phyloP scores from a whole-genome alignment of 805 yeast species.

The Aciculoconidium aculeatum region DNA sequence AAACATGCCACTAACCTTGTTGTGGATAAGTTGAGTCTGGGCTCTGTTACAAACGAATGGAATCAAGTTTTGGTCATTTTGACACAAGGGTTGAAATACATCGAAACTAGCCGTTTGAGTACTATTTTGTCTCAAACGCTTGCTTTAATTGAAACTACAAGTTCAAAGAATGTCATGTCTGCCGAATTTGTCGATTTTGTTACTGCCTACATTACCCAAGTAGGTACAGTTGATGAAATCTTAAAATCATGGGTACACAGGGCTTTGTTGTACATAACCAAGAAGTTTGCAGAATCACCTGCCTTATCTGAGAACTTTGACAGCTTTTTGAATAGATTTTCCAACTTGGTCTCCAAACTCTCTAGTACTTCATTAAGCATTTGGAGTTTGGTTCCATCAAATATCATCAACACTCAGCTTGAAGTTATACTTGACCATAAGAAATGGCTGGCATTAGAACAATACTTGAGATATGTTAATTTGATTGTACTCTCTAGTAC shows the following conservation, averaged over 20 bases:
- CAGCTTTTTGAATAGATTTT: conserved; percentile 20
- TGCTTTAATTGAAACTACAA: too few relatives aligned
- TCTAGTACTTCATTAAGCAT: conserved; percentile 8
- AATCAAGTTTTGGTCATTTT: conserved; percentile 14
- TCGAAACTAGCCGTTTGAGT: too few relatives aligned
- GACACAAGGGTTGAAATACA: conserved; percentile 8
- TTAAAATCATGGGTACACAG: conserved; percentile 51
- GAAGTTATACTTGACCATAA: conserved; percentile 49
- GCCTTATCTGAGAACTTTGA: conserved; percentile 24
- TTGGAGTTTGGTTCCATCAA: conserved; percentile 38
- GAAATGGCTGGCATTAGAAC: conserved; percentile 39
- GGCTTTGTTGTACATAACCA: conserved; percentile 56
- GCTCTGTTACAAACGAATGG: conserved; percentile 13
- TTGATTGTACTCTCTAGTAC: conserved; percentile 32
- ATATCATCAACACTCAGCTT: conserved; percentile 55
- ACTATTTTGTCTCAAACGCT: too few relatives aligned
- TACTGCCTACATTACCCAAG: conserved; percentile 18
- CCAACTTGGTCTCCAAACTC: conserved; percentile 11
- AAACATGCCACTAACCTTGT: conserved; percentile 11
- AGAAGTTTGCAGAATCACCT: conserved; percentile 49
- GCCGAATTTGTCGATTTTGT: conserved; percentile 24
- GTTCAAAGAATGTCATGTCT: conserved; percentile 24
- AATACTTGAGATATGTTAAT: conserved; percentile 42
- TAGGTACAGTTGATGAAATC: conserved; percentile 14
- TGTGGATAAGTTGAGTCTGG: conserved; percentile 6